Evolutionary conservation across 805 yeast genomes (phyloP), one percentile per base, ranked within the genome.

Genomic region (Ogataea ganodermae): DNA sequence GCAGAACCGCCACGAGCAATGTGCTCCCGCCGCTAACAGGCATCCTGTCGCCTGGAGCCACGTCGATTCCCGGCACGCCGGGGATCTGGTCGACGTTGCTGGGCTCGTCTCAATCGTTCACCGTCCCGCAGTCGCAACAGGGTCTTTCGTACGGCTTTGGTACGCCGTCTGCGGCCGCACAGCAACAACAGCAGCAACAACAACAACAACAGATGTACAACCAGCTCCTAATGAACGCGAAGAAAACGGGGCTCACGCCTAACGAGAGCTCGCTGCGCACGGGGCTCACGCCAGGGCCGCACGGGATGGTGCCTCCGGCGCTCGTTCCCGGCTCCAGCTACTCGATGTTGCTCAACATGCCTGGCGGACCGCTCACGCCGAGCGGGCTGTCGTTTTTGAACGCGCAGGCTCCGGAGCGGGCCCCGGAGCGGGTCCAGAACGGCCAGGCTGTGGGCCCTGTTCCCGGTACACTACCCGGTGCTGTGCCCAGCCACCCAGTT

Each of bases 251-350:
- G 0, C 69, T 88, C 38, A 84, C 90, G 0, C 94, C 94, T 2
- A 86, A 83, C 63, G 95, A 87, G 60, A 79, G 89, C 4, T 76
- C 81, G 42, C 55, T 88, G 42, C 73, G 96, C 54, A 73, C 87
- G 0, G 92, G 94, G 0, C 62, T 84, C 22, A 83, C 91, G 0
- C 91, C 91, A 0, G 87, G 83, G 1, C 75, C 71, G n/a, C 66
- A 68, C 10, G 48, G 61, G 62, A 74, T 28, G 62, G 73, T 43
- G 7, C 54, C 58, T n/a, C 47, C 57, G 12, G 49, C 56, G 3
- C 35, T 53, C 10, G 53, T 50, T 6, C n/a, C 50, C n/a, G 45
- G 42, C 13, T 49, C 42, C 17, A 51, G 59, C 13, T 55, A 54
- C 46, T 53, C 63, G 9, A 49, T 59, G 56, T 28, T 60, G n/a